phyloP scores from a whole-genome alignment of 805 yeast species.

The Schwanniomyces yamadae region DNA sequence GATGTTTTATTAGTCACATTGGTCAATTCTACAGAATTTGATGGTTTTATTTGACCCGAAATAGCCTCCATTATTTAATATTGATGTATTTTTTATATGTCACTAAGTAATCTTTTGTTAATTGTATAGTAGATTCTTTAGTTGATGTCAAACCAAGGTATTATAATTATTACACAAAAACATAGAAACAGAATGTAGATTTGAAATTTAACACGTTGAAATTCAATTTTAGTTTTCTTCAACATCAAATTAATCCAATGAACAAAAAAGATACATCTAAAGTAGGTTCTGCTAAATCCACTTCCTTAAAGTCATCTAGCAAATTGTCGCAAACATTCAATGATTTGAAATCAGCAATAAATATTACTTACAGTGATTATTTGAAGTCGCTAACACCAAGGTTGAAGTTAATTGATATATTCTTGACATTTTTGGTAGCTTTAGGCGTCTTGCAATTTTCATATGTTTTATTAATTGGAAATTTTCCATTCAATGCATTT shows the following conservation, averaged over 20 bases:
- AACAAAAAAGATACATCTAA: constrained; percentile 37
- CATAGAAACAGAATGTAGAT: background rate
- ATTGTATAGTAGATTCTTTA: no score
- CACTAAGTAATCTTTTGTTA: no score
- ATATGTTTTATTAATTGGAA: constrained; percentile 76
- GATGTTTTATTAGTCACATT: no score
- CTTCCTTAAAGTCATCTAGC: constrained; percentile 2
- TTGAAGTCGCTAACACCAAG: constrained; percentile 39
- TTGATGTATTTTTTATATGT: background rate
- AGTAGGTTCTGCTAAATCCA: constrained; percentile 9
- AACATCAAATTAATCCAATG: constrained; percentile 19
- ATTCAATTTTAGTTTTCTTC: background rate
- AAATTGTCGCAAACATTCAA: constrained; percentile 14
- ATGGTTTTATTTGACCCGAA: background rate
- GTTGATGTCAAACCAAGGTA: no score
- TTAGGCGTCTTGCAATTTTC: constrained; percentile 77
- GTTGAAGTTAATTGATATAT: constrained; percentile 70
- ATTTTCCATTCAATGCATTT: constrained; percentile 96
- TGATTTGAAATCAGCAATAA: constrained; percentile 30
- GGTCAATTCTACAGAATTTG: no score
- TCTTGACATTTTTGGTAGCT: constrained; percentile 68
- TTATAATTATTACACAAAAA: no score
- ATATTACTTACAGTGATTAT: constrained; percentile 36
- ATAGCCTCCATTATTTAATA: constrained; percentile 1
- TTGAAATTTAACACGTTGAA: constrained; percentile 1